Percentiles rank a stretch among this genome's conserved stretches.
Conservation (phyloP, 2,329 filamentous ascomycete species). For the Alternaria gaisen region DNA sequence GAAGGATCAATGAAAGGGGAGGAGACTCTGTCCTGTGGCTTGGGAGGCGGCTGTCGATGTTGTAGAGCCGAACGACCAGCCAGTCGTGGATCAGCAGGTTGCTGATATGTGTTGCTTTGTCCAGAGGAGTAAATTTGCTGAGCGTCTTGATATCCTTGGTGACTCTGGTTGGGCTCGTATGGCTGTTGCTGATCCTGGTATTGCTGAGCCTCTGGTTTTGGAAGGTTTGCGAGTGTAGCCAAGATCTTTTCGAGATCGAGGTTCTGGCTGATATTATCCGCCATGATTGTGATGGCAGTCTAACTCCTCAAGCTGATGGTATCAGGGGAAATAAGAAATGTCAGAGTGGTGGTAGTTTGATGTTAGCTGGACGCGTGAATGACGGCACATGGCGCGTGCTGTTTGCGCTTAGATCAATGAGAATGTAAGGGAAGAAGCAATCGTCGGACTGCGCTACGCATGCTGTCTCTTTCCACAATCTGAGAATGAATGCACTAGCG, state of each 20-base stretch:
- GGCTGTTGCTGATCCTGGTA: conserved; percentile 24
- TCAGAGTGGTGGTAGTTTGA: conserved; percentile 4
- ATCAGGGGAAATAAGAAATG: neutral
- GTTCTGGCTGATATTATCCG: conserved; percentile 33
- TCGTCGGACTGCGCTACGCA: neutral
- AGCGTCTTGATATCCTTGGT: conserved; percentile 10
- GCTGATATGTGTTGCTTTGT: conserved; percentile 15
- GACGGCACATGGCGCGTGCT: conserved; percentile 21
- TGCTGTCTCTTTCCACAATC: neutral
- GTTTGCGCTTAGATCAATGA: conserved; percentile 16
- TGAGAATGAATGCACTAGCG: neutral
- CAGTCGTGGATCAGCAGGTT: conserved; percentile 34
- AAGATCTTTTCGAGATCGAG: conserved; percentile 49
- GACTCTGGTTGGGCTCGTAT: conserved; percentile 9
- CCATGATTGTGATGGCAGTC: conserved; percentile 36
- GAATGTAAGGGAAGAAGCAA: conserved; percentile 13
- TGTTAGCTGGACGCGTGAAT: neutral
- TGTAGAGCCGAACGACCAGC: conserved; percentile 26
- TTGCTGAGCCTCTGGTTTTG: conserved; percentile 24
- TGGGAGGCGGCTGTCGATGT: conserved; percentile 21
- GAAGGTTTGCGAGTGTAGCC: conserved; percentile 44
- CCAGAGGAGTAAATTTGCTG: conserved; percentile 8
- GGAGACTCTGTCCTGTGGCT: conserved; percentile 28
- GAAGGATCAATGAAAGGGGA: conserved; percentile 54
- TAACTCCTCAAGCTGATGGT: neutral